These are phyloP conservation scores for Eucalyptus dawsonii DNA, from an alignment of 345 rosid species.

Conservation along the genomic window DNA sequence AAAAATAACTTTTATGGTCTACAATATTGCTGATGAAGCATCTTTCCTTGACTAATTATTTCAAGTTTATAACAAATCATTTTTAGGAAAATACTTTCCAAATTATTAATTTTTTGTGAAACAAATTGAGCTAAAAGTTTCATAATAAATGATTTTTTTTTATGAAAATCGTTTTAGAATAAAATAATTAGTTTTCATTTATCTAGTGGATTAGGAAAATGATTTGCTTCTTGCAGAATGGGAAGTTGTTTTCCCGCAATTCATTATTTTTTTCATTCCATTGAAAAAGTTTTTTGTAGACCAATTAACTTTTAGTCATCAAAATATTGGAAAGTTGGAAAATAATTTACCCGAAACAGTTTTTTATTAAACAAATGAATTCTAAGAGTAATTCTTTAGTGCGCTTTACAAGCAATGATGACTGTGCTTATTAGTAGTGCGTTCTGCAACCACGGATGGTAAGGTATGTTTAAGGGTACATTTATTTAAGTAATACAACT, in stretches of 20 bases:
- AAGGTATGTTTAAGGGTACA: not conserved
- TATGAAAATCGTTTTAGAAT: not conserved
- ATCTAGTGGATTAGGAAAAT: not conserved
- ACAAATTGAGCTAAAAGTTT: not conserved
- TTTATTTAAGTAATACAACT: not conserved
- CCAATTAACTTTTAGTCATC: not conserved
- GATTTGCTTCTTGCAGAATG: not conserved
- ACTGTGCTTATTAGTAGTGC: not conserved
- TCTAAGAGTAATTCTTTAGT: not conserved
- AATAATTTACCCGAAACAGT: rapidly evolving
- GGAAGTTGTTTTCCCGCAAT: no score
- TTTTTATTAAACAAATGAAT: not conserved
- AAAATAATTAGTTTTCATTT: not conserved
- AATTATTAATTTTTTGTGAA: rapidly evolving
- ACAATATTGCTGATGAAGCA: not conserved
- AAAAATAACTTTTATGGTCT: rapidly evolving
- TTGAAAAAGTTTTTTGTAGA: rapidly evolving
- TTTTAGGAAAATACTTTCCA: not conserved
- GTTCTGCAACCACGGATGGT: not conserved
- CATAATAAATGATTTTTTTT: not conserved
- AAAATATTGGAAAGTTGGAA: rapidly evolving
- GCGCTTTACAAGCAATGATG: not conserved
- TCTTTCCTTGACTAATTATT: not conserved
- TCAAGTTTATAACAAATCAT: not conserved
- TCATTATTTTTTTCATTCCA: not conserved